Conservation (phyloP, 2,329 filamentous ascomycete species). For the Hymenoscyphus linearis region DNA sequence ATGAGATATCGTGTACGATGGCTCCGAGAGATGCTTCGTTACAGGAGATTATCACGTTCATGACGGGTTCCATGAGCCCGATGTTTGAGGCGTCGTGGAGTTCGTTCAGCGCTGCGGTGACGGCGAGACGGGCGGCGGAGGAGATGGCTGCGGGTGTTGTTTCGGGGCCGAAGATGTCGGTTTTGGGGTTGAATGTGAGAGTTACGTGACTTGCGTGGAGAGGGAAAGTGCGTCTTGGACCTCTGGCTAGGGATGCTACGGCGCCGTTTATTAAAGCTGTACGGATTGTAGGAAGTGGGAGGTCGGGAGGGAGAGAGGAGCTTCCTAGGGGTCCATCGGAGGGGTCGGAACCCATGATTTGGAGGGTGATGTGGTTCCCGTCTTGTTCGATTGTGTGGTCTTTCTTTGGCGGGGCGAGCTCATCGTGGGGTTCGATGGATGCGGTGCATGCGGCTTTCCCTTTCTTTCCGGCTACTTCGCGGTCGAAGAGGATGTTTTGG, state of each 20-base stretch:
- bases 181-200: slow-evolving; percentile 60
- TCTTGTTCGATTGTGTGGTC: slow-evolving; percentile 50
- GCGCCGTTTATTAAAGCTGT: slow-evolving; percentile 69
- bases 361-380: slow-evolving; percentile 63
- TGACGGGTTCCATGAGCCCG: slow-evolving; percentile 84
- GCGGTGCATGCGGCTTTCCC: slow-evolving; percentile 74
- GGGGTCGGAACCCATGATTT: slow-evolving; percentile 33
- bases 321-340: slow-evolving; percentile 33
- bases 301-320: slow-evolving; percentile 45
- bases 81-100: slow-evolving; percentile 51
- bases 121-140: slow-evolving; percentile 62
- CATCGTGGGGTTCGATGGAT: slow-evolving; percentile 55
- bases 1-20: slow-evolving; percentile 77
- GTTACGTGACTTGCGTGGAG: slow-evolving; percentile 70
- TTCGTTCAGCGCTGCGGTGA: slow-evolving; percentile 62
- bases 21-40: slow-evolving; percentile 75
- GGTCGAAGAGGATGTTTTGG: slow-evolving; percentile 65
- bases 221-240: slow-evolving; percentile 74
- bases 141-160: slow-evolving; percentile 63
- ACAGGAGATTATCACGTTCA: slow-evolving; percentile 81
- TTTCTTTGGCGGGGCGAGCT: slow-evolving; percentile 33
- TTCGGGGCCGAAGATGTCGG: slow-evolving; percentile 61
- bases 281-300: slow-evolving; percentile 44
- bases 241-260: slow-evolving; percentile 76
- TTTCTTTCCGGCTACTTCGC: slow-evolving; percentile 71